phyloP scores from a whole-genome alignment of 495 filamentous ascomycete genomes.

The Glutinoglossum americanum region DNA sequence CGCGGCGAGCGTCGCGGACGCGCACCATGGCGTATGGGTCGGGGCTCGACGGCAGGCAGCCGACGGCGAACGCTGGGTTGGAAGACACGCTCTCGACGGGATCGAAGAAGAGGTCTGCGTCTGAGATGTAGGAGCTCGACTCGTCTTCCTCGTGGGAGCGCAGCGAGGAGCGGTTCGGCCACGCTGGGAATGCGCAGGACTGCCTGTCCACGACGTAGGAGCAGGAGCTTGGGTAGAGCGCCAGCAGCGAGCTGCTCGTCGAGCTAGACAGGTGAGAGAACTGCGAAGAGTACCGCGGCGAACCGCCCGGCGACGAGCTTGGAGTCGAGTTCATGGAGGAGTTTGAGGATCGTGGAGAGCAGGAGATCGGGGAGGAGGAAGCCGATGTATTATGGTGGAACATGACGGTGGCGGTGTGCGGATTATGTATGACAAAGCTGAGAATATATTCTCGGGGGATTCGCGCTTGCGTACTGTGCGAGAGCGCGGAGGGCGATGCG shows the following conservation, averaged over 20 bases:
- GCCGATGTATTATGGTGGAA: neutral
- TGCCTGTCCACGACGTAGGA: neutral
- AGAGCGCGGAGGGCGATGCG: too few species aligned
- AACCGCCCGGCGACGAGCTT: neutral
- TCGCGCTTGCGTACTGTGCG: too few species aligned
- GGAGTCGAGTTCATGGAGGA: neutral
- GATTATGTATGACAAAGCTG: neutral
- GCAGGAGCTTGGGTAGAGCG: neutral
- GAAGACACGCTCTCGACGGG: neutral
- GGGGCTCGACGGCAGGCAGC: neutral
- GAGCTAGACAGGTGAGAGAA: neutral
- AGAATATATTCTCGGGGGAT: too few species aligned
- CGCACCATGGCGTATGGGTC: neutral
- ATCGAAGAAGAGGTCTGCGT: slow-evolving; percentile 5
- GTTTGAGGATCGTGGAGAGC: neutral
- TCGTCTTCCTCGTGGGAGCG: neutral
- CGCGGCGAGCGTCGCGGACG: neutral
- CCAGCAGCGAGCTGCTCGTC: neutral
- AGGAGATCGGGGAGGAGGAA: neutral
- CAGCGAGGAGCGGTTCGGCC: slow-evolving; percentile 3
- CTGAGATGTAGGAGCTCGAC: slow-evolving; percentile 3
- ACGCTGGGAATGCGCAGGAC: slow-evolving; percentile 4
- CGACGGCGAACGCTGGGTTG: neutral
- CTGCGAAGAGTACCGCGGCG: neutral
- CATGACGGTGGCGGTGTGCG: neutral